Percentiles rank a stretch among this genome's conserved stretches.
These are phyloP conservation scores for Musa acuminata DNA, from an alignment of 176 grass and related monocot genomes.

Conservation along the genomic window DNA sequence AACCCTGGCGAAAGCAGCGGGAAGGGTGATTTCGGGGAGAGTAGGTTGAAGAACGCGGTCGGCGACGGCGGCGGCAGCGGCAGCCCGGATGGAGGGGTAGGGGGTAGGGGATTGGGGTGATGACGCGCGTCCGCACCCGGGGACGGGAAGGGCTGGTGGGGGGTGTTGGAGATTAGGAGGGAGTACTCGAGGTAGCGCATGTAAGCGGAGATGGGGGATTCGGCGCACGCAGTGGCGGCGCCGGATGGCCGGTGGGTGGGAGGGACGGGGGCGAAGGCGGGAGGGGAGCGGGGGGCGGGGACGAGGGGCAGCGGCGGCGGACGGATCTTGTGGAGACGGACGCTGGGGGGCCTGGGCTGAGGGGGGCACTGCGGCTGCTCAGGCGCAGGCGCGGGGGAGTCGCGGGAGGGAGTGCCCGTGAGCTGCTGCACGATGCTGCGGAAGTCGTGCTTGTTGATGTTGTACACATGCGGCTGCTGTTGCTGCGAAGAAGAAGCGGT, in stretches of 20 bases:
- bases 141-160: background rate
- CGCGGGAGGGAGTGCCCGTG: constrained; percentile 56
- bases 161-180: constrained; percentile 35
- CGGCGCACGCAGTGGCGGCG: constrained; percentile 33
- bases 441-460: constrained; percentile 94
- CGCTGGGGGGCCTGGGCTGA: constrained; percentile 44
- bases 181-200: constrained; percentile 68
- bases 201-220: constrained; percentile 59
- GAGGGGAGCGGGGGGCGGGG: constrained; percentile 29
- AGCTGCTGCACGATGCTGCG: constrained; percentile 94
- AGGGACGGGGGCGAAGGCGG: background rate
- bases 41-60: background rate
- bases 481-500: constrained; percentile 23
- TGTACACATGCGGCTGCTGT: constrained; percentile 89
- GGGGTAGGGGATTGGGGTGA: background rate
- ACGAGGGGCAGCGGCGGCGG: constrained; percentile 54
- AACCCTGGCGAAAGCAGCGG: constrained; percentile 3
- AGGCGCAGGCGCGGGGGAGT: constrained; percentile 15
- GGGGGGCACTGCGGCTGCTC: constrained; percentile 9
- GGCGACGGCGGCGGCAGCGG: background rate
- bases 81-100: background rate
- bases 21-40: background rate
- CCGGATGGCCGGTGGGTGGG: background rate
- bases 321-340: constrained; percentile 71
- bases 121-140: background rate